Evolutionary conservation across 805 yeast genomes (phyloP).

Genomic region (Lipomyces starkeyi): DNA sequence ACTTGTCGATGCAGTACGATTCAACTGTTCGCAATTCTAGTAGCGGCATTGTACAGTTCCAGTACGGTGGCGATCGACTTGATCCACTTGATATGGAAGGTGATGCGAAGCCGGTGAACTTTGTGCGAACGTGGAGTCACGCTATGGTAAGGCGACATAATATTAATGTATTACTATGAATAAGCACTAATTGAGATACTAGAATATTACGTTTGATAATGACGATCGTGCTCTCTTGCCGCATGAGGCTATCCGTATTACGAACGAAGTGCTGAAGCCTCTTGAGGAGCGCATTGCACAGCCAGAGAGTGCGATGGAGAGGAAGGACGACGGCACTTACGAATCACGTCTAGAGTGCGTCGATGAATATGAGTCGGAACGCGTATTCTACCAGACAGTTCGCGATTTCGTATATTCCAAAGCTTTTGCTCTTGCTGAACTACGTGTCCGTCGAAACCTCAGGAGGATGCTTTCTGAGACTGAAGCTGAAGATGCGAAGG

Average conservation of each 20-base stretch:
- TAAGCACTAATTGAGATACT: conserved; percentile 28
- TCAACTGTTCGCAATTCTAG: conserved; percentile 93
- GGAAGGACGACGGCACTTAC: conserved; percentile 47
- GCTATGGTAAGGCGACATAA: conserved; percentile 49
- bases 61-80: conserved; percentile 97
- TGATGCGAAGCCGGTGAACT: conserved; percentile 95
- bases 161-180: not conserved
- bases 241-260: conserved; percentile 63
- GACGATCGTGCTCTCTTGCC: conserved; percentile 68
- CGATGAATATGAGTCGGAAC: conserved; percentile 86
- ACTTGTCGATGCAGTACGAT: conserved; percentile 90
- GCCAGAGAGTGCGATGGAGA: conserved; percentile 62
- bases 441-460: conserved; percentile 63
- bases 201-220: conserved; percentile 67
- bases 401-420: conserved; percentile 65
- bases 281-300: conserved; percentile 59
- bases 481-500: conserved; percentile 49
- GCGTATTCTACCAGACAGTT: conserved; percentile 80
- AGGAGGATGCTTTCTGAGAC: conserved; percentile 54
- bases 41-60: conserved; percentile 95
- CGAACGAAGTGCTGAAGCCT: conserved; percentile 64
- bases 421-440: conserved; percentile 60
- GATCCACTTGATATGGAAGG: conserved; percentile 99
- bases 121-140: conserved; percentile 93
- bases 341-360: conserved; percentile 53